phyloP scores from a whole-genome alignment of 768 basidiomycete genomes.

The Lactarius tabidus region DNA sequence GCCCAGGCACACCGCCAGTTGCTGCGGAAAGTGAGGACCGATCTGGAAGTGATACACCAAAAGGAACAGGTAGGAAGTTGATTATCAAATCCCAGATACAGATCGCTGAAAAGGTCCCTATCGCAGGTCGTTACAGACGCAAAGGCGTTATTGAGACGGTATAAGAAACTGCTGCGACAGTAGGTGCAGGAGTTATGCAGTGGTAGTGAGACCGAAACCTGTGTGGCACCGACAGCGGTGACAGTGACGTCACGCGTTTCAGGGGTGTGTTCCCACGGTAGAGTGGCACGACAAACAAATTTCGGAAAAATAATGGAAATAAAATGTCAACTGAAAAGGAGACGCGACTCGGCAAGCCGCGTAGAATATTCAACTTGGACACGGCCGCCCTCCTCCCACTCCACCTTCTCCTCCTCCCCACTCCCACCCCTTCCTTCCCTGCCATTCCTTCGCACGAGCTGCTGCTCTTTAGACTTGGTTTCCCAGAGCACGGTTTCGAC shows the following conservation, averaged over 20 bases:
- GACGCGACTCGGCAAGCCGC: conserved; percentile 4
- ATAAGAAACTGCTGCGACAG: conserved; percentile 16
- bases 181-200: neutral
- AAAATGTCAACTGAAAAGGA: neutral
- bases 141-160: conserved; percentile 9
- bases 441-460: neutral
- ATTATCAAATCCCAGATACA: neutral
- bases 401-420: neutral
- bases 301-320: neutral
- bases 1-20: conserved; percentile 14
- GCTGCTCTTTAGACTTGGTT: neutral
- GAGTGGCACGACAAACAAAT: neutral
- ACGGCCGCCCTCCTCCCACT: neutral
- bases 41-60: conserved; percentile 9
- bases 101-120: neutral
- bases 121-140: conserved; percentile 19
- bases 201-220: neutral
- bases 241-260: conserved; percentile 13
- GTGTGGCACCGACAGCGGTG: too few species aligned
- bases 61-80: conserved; percentile 18
- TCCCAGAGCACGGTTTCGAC: conserved; percentile 6
- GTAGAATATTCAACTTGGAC: neutral
- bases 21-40: conserved; percentile 16
- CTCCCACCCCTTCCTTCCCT: neutral
- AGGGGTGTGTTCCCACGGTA: neutral